Evolutionary conservation across 495 filamentous ascomycete genomes (phyloP).

Genomic region (Rusavskia elegans): DNA sequence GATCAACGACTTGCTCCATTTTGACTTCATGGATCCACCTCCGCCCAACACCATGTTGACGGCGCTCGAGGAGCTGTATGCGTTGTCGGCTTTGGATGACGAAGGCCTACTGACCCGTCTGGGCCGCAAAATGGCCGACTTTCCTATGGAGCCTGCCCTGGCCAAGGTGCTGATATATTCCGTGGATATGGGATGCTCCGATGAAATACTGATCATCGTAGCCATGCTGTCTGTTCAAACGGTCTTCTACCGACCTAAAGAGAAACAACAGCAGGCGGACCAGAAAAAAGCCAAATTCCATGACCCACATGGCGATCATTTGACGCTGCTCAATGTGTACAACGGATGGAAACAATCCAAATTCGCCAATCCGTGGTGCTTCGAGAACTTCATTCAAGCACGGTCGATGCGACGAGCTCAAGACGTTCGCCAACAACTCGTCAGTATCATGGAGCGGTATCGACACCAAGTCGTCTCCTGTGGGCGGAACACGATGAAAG

Average conservation of each 20-base stretch:
- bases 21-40: constrained; percentile 98
- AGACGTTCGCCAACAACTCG: constrained; percentile 81
- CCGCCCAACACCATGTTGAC: constrained; percentile 96
- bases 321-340: constrained; percentile 92
- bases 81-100: constrained; percentile 81
- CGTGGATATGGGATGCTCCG: constrained; percentile 74
- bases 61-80: constrained; percentile 88
- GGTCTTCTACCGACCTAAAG: constrained; percentile 88
- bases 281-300: constrained; percentile 97
- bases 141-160: constrained; percentile 81
- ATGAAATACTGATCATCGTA: constrained; percentile 87
- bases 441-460: constrained; percentile 85
- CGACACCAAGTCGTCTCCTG: constrained; percentile 66
- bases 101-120: constrained; percentile 88
- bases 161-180: constrained; percentile 83
- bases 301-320: constrained; percentile 84
- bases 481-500: constrained; percentile 69
- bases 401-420: constrained; percentile 73
- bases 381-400: constrained; percentile 95
- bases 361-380: constrained; percentile 81
- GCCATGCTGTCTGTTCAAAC: constrained; percentile 80
- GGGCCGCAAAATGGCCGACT: constrained; percentile 94
- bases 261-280: constrained; percentile 90
- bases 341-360: constrained; percentile 79
- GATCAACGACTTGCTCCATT: constrained; percentile 92